Base-by-base conservation (phyloP, 257 asterid genomes). In the Ligustrum vulgare region DNA sequence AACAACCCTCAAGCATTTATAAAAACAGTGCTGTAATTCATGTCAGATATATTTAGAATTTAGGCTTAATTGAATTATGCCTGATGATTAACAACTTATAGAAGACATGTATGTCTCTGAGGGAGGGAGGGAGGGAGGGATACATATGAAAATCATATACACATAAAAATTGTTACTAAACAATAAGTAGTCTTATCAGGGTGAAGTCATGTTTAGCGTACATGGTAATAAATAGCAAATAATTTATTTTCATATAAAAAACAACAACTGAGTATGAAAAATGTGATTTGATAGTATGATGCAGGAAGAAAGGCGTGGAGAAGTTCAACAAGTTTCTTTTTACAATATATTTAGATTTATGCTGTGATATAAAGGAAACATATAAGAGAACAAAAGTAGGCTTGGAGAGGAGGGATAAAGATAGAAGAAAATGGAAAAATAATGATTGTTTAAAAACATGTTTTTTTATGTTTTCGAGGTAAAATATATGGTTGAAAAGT, bases 171-270 rank as follows among this genome's bases (percentile, higher is more conserved):
- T 54, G 33, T 47, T 9, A 28, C 9, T 34, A n/a, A 63, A 76
- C 41, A 51, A 72, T 28, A 34, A 72, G 32, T 63, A 25, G 75
- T 66, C 74, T 43, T 71, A 49, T n/a, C 47, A 77, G 51, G 73
- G 43, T 63, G 60, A 78, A 76, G 35, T 34, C 69, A 45, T 23
- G 62, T n/a, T 69, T 39, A 43, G n/a, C 60, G 56, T 28, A 47
- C 43, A 63, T 49, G 36, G 11, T 3, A 60, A 34, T 35, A 70
- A 69, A 67, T 47, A 41, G 41, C 47, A 68, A 13, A n/a, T 60
- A 62, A 69, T 60, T 39, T 35, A 1, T 51, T n/a, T 8, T 49
- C 4, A 32, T 69, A 43, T 15, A 77, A 11, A 32, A 51, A 10
- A 22, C 9, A 11, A 25, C 45, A 6, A 68, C 62, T 3, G 28